Evolutionary conservation across 768 basidiomycete species (phyloP).

Genomic region (Hydnomerulius pinastri): DNA sequence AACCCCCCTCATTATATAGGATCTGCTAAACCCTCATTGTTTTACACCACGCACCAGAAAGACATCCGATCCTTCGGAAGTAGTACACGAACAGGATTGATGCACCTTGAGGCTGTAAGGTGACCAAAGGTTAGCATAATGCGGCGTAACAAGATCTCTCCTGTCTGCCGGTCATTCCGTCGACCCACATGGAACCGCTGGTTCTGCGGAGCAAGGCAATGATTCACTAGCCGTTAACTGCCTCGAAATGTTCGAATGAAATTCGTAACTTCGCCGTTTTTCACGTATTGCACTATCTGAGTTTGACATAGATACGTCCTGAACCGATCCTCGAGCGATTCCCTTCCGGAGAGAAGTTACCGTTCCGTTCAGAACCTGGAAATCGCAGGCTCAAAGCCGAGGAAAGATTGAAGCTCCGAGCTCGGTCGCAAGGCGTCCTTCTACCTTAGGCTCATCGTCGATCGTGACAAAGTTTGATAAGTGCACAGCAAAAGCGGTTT

Average conservation of each 20-base stretch:
- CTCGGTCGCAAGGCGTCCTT: background rate
- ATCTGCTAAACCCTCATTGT: background rate
- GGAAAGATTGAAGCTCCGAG: background rate
- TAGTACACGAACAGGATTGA: background rate
- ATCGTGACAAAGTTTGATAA: conserved; percentile 1
- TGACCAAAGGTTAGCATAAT: conserved; percentile 9
- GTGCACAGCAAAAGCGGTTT: conserved; percentile 8
- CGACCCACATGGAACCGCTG: conserved; percentile 2
- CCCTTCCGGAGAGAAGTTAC: background rate
- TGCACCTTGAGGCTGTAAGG: conserved; percentile 8
- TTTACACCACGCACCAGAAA: background rate
- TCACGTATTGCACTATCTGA: background rate
- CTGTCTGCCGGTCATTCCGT: conserved; percentile 2
- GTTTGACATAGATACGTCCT: background rate
- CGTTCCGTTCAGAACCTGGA: background rate
- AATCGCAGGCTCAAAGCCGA: conserved; percentile 1
- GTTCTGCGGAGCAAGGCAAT: background rate
- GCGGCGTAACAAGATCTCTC: background rate
- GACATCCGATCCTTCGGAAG: background rate
- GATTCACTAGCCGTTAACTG: background rate
- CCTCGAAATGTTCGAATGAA: background rate
- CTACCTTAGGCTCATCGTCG: background rate
- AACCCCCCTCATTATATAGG: conserved; percentile 8
- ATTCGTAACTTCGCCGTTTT: no score
- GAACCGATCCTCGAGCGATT: background rate